Evolutionary conservation across 2,329 filamentous ascomycete species (phyloP), one percentile per base, ranked within the genome.

Genomic region (Botryosphaeria dothidea): DNA sequence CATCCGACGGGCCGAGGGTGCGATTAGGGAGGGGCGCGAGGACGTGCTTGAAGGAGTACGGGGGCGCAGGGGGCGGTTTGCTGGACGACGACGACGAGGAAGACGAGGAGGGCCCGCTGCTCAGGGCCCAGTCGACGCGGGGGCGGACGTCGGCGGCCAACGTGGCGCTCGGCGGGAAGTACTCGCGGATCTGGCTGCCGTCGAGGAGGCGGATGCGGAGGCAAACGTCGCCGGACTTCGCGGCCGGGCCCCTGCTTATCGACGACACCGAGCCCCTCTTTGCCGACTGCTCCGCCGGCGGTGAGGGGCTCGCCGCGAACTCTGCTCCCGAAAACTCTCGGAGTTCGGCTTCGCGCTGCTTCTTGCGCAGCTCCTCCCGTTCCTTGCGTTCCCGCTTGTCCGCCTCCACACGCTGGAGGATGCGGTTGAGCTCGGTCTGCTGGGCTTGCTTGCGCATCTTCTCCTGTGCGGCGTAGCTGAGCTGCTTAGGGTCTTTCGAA

Each of bases 41-140:
- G 38, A 97, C 88, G 54, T 96, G 87, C 73, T 93, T 92, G 79
- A 98, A 93, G 13, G 85, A 90, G 76, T 93, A 98, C 0, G 92
- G 91, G 13, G 82, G 72, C 15, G 66, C 68, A 0, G 25, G 17
- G 45, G 72, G 68, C 8, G 69, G 67, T 34, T 71, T 67, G 9
- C 70, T 66, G 4, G 70, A 68, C 17, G 38, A 41, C 11, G 38
- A 41, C 6, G 71, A 69, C 1, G 66, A 62, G n/a, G 75, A 73
- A 41, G 75, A 71, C 1, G 66, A 57, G 5, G 17, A 49, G 9
- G 23, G 23, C 13, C 54, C 52, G 31, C 46, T 29, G 25, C 34
- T 43, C 27, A 86, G 82, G 38, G 85, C 82, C 65, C 84, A 80
- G 63, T 94, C 91, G 7, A 98, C 85, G 91, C 92, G 97, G 6